A percentile compares a stretch with the other conserved stretches of the same genome.
phyloP scores from a whole-genome alignment of 169 alveolate species.

The Plasmodium cynomolgi region DNA sequence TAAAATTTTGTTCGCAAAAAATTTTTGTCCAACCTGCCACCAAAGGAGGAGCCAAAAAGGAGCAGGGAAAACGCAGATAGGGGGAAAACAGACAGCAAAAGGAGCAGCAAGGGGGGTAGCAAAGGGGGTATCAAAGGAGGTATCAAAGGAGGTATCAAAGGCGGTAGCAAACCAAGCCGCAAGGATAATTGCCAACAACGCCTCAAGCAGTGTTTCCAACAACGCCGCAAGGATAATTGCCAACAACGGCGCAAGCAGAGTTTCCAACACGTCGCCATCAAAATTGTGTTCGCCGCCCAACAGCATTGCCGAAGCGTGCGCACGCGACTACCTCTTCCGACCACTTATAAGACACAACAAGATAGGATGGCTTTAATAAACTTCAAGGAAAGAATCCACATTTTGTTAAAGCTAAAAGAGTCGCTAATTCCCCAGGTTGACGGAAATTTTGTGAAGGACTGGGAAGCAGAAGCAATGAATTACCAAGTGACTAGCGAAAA shows the following conservation, averaged over 20 bases:
- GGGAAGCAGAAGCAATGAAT: slow-evolving; percentile 80
- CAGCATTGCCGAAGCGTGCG: background rate
- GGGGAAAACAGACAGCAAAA: background rate
- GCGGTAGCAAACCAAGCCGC: background rate
- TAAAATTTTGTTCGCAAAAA: background rate
- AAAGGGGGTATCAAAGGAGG: no score
- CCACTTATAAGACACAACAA: background rate
- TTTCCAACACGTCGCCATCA: background rate
- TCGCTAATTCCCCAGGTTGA: slow-evolving; percentile 73
- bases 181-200: background rate
- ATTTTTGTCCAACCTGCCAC: background rate
- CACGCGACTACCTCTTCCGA: background rate
- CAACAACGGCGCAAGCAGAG: background rate
- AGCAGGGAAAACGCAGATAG: background rate
- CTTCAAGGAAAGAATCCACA: slow-evolving; percentile 65
- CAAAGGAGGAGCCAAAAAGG: background rate
- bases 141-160: background rate
- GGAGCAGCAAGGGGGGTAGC: background rate
- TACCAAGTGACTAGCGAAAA: slow-evolving; percentile 79
- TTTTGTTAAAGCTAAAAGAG: slow-evolving; percentile 69
- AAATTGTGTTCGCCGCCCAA: background rate
- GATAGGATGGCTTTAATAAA: slow-evolving; percentile 55
- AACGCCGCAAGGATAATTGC: no score
- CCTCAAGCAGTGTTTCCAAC: background rate
- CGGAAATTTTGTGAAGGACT: slow-evolving; percentile 76